Base-by-base conservation (phyloP, 306 rosid genomes). In the Cercis canadensis region DNA sequence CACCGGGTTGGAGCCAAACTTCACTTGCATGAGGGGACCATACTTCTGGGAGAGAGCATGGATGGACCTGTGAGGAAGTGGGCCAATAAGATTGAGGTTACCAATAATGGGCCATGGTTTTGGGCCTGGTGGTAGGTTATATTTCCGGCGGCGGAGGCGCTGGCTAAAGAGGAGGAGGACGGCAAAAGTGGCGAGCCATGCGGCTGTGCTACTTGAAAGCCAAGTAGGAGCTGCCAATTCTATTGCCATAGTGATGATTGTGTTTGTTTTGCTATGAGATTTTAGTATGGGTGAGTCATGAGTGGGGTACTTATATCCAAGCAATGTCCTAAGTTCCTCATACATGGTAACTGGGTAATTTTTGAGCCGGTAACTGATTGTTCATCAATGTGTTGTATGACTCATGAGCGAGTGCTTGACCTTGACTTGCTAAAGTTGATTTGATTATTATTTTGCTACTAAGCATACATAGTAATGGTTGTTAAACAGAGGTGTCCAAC, bases 61-160 rank as follows among this genome's bases (percentile, higher is more conserved):
- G 64, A 92, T 8, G 44, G 96, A 90, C 0, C 11, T 83, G 70
- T 88, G 97, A 4, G 97, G 98, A 11, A 92, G 91, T 4, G 84
- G 0, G 17, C 97, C 89, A 6, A 92, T 90, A 12, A 92, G 82
- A 68, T 92, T 75, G 15, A 90, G 93, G 78, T 90, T 92, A 18
- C 98, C 98, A 31, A 92, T 82, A 5, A 92, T 47, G 31, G 96
- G 98, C 98, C 98, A 90, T 2, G 96, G 85, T 51, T 76, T 88
- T 60, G 98, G 97, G 29, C 98, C 98, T 5, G 93, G 97, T 0
- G 98, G 93, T 0, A 87, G 46, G 0, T 87, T 88, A 43, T 82
- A 82, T 11, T 60, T 55, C 5, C 37, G 80, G 62, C 82, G 85
- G 17, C 85, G 77, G 65, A 79, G 79, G 9, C 11, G 69, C 53